Percentiles rank a stretch among this genome's conserved stretches.
Conservation (phyloP, 192 early-diverging fungal genomes). For the Rhizophlyctis rosea region DNA sequence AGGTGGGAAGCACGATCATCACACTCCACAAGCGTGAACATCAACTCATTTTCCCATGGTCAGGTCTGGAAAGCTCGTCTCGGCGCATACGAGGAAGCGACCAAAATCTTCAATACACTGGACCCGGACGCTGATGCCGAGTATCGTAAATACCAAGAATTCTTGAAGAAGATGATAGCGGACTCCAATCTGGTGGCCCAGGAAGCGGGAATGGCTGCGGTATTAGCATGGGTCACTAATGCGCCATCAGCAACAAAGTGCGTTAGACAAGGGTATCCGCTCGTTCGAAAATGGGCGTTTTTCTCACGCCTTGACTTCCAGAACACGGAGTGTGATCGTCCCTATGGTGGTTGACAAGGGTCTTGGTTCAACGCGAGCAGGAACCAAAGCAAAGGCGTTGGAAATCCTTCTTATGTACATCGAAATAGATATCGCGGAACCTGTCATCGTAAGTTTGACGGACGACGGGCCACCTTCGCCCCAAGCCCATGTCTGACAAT, state of each 20-base stretch:
- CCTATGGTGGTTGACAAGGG: constrained; percentile 84
- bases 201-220: constrained; percentile 74
- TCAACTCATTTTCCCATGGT: constrained; percentile 14
- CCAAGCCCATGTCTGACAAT: constrained; percentile 7
- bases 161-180: constrained; percentile 74
- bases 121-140: constrained; percentile 60
- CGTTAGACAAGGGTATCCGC: background rate
- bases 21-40: constrained; percentile 9
- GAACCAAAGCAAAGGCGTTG: constrained; percentile 71
- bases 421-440: constrained; percentile 79
- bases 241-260: constrained; percentile 74
- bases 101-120: constrained; percentile 63
- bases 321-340: constrained; percentile 66
- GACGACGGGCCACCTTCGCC: constrained; percentile 6
- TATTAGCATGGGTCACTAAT: constrained; percentile 76
- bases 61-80: constrained; percentile 93
- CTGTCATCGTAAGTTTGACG: constrained; percentile 68
- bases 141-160: constrained; percentile 69
- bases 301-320: constrained; percentile 17
- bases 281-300: background rate
- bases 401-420: constrained; percentile 83
- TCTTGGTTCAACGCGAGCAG: constrained; percentile 74
- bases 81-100: constrained; percentile 77
- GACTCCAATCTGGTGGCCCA: constrained; percentile 91
- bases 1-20: constrained; percentile 47